phyloP scores from a whole-genome alignment of 169 alveolate species.

The Plasmodium sp. region DNA sequence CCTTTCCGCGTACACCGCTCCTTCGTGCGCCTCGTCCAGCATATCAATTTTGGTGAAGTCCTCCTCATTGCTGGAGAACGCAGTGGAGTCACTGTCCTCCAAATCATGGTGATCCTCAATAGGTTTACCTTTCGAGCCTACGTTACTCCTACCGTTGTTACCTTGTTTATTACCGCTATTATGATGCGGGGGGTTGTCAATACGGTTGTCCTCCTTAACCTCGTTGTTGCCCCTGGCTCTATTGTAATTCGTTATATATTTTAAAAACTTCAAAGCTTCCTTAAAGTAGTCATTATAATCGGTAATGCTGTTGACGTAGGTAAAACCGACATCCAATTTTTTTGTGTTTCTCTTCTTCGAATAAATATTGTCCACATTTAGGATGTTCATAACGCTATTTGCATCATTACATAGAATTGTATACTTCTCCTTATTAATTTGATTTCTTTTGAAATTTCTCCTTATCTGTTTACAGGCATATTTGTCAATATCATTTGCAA shows the following conservation, averaged over 20 bases:
- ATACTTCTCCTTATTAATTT: slow-evolving; percentile 70
- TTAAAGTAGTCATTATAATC: slow-evolving; percentile 50
- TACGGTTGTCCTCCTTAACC: not conserved
- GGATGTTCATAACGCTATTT: slow-evolving; percentile 74
- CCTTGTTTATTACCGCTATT: not conserved
- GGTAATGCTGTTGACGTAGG: slow-evolving; percentile 17
- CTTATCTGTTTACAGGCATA: slow-evolving; percentile 80
- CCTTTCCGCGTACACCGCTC: not conserved
- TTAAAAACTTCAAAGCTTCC: slow-evolving; percentile 61
- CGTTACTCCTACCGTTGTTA: not conserved
- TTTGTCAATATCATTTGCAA: slow-evolving; percentile 91
- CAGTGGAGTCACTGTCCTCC: slow-evolving; percentile 16
- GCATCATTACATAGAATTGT: slow-evolving; percentile 84
- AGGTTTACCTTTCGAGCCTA: not conserved
- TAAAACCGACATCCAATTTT: slow-evolving; percentile 59
- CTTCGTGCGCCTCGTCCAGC: not conserved
- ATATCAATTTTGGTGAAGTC: not conserved
- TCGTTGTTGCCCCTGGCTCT: not conserved
- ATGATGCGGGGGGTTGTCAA: not conserved
- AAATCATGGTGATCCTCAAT: not conserved
- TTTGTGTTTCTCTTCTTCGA: slow-evolving; percentile 49
- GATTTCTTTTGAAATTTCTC: slow-evolving; percentile 75
- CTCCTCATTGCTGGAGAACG: slow-evolving; percentile 5
- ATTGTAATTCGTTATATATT: slow-evolving; percentile 27
- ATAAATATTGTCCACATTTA: slow-evolving; percentile 43